A percentile compares a stretch with the other conserved stretches of the same genome.
phyloP scores from a whole-genome alignment of 495 filamentous ascomycete species.

The Aspergillus egyptiacus region DNA sequence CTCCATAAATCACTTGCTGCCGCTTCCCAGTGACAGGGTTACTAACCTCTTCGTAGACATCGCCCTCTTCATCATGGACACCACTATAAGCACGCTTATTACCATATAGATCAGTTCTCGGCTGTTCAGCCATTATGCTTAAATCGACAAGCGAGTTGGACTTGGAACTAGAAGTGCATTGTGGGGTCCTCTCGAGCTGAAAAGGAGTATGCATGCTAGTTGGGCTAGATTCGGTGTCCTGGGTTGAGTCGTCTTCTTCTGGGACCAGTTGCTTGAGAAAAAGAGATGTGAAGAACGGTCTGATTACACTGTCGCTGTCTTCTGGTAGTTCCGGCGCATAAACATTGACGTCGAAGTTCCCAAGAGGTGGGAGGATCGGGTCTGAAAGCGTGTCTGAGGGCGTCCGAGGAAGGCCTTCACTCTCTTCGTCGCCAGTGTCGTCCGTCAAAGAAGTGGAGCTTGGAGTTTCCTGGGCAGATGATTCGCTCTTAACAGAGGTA shows the following conservation, averaged over 20 bases:
- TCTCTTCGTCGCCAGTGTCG: background rate
- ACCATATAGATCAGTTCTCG: background rate
- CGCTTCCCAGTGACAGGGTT: slow-evolving; percentile 24
- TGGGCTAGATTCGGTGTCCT: background rate
- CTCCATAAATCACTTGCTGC: background rate
- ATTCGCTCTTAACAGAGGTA: background rate
- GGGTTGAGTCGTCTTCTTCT: background rate
- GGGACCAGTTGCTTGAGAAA: background rate
- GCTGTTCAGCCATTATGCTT: background rate
- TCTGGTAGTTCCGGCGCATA: background rate
- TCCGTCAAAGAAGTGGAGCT: background rate
- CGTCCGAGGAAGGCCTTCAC: background rate
- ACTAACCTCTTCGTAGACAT: slow-evolving; percentile 26
- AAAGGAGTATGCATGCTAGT: background rate
- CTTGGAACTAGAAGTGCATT: background rate
- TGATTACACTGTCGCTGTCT: background rate
- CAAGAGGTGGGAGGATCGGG: slow-evolving; percentile 5
- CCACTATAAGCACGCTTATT: background rate
- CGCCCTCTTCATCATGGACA: slow-evolving; percentile 5
- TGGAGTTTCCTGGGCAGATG: background rate
- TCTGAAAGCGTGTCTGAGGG: slow-evolving; percentile 14
- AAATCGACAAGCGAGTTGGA: background rate
- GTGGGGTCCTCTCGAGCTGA: background rate
- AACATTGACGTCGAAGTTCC: background rate
- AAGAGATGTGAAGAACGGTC: background rate